Evolutionary conservation across 2,329 filamentous ascomycete species (phyloP).

Genomic region (Phoma herbarum): DNA sequence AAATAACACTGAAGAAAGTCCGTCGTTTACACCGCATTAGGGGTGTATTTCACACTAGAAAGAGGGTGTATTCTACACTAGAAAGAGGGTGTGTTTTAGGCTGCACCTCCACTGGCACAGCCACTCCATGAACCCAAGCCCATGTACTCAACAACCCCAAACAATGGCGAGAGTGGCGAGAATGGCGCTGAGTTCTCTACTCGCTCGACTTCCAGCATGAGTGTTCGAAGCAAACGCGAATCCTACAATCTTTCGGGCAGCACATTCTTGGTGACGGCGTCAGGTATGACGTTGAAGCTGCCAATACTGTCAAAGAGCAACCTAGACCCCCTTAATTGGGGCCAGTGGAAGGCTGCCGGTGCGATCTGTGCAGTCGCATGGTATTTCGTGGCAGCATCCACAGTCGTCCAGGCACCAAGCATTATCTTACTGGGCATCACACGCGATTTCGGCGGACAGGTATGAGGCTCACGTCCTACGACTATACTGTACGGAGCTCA

Average conservation of each 20-base stretch:
- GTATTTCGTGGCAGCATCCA: not conserved
- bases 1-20: too few species aligned
- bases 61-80: too few species aligned
- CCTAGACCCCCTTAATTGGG: not conserved
- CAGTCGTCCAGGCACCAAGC: not conserved
- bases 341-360: not conserved
- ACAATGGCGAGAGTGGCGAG: not conserved
- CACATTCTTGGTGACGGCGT: not conserved
- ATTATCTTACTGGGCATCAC: not conserved
- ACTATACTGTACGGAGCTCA: not conserved
- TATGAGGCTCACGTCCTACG: not conserved
- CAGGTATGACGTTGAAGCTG: not conserved
- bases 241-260: not conserved
- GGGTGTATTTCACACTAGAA: too few species aligned
- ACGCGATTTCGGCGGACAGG: not conserved
- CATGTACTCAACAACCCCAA: not conserved
- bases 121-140: not conserved
- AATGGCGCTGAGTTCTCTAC: not conserved
- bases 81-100: too few species aligned
- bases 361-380: not conserved
- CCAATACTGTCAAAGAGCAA: not conserved
- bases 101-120: not conserved
- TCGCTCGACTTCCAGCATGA: not conserved
- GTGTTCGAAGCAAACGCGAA: not conserved
- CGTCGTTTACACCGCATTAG: too few species aligned